phyloP scores from a whole-genome alignment of 2,329 filamentous ascomycete species.

The Colletotrichum spinosum region DNA sequence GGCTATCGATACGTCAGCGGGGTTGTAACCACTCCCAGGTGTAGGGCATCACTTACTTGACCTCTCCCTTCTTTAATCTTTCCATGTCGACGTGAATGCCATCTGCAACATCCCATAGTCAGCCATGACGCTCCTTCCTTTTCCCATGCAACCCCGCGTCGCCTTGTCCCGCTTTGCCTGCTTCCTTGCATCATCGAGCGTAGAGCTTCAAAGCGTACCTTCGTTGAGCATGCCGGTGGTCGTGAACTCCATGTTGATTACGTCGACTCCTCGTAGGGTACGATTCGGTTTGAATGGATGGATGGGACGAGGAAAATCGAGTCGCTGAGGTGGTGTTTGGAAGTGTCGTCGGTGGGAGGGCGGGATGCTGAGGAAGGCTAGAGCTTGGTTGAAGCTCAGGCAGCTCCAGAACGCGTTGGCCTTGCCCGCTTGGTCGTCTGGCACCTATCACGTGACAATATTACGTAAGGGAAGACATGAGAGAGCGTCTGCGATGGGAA shows the following conservation, averaged over 20 bases:
- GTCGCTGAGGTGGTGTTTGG: constrained; percentile 24
- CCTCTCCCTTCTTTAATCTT: constrained; percentile 96
- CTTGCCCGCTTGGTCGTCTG: constrained; percentile 32
- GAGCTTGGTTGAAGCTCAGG: constrained; percentile 56
- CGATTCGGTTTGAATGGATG: not conserved
- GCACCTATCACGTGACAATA: constrained; percentile 42
- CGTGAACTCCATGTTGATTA: constrained; percentile 69
- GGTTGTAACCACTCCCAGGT: not conserved
- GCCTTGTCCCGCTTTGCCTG: constrained; percentile 8
- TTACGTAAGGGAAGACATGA: constrained; percentile 1
- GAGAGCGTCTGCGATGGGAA: too few species aligned
- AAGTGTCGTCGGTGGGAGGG: constrained; percentile 40
- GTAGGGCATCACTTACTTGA: constrained; percentile 79
- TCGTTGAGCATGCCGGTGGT: constrained; percentile 72
- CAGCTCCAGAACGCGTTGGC: constrained; percentile 59
- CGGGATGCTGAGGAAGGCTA: constrained; percentile 43
- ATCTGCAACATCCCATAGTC: constrained; percentile 68
- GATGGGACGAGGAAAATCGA: not conserved
- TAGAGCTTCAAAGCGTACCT: constrained; percentile 56
- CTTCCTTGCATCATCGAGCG: constrained; percentile 19
- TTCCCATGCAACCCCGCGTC: not conserved
- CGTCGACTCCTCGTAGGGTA: constrained; percentile 37
- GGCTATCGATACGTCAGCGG: constrained; percentile 64
- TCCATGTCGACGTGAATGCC: constrained; percentile 99
- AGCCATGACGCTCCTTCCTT: constrained; percentile 2